These are phyloP conservation scores for Phoma sp. DNA, from an alignment of 2,329 filamentous ascomycete species.

Conservation along the genomic window DNA sequence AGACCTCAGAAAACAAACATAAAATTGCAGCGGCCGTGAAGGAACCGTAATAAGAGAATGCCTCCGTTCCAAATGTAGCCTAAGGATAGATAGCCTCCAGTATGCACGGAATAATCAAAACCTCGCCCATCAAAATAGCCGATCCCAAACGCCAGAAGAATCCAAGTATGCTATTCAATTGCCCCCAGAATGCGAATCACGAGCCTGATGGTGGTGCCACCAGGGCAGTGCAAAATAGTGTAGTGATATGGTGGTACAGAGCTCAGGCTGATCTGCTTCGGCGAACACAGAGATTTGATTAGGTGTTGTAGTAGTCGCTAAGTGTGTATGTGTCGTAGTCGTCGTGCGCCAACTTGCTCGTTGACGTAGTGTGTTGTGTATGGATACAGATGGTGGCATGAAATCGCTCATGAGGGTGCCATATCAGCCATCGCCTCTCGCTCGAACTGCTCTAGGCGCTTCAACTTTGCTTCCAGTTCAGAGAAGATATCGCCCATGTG, in stretches of 20 bases:
- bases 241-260: conserved; percentile 13
- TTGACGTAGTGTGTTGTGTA: not conserved
- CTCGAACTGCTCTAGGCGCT: conserved; percentile 63
- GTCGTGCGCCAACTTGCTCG: not conserved
- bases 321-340: conserved; percentile 2
- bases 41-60: conserved; percentile 1
- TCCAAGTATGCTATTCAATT: conserved; percentile 4
- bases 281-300: not conserved
- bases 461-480: conserved; percentile 67
- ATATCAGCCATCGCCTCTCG: conserved; percentile 37
- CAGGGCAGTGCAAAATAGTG: conserved; percentile 10
- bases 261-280: not conserved
- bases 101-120: conserved; percentile 1
- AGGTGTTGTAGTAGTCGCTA: not conserved
- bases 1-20: not conserved
- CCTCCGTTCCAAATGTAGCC: conserved; percentile 10
- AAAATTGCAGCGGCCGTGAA: conserved; percentile 4
- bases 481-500: conserved; percentile 78
- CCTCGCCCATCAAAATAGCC: not conserved
- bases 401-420: conserved; percentile 29
- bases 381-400: no score
- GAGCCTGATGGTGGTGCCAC: conserved; percentile 6
- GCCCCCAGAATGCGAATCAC: not conserved
- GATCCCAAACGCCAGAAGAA: conserved; percentile 6
- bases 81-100: conserved; percentile 7